Conservation (phyloP, 257 asterid species). For the Solanum pennellii region DNA sequence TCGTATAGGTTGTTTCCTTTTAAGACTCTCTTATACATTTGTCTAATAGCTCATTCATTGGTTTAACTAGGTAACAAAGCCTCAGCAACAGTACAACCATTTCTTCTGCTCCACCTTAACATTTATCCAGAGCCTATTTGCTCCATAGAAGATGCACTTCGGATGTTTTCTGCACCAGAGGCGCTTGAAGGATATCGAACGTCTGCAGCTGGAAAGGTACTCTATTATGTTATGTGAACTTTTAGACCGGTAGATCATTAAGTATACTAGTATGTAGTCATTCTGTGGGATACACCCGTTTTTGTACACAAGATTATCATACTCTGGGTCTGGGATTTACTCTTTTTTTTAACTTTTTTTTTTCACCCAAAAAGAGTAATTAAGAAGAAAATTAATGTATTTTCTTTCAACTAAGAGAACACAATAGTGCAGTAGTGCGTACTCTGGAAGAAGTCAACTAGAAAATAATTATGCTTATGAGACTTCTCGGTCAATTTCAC, state of each 20-base stretch:
- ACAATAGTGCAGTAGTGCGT: not conserved
- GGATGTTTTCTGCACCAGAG: constrained; percentile 67
- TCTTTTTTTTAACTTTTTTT: not conserved
- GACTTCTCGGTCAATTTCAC: not conserved
- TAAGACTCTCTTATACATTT: not conserved
- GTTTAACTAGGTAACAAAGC: constrained; percentile 49
- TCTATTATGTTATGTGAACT: not conserved
- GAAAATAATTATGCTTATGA: not conserved
- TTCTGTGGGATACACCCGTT: not conserved
- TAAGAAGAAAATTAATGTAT: not conserved
- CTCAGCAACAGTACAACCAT: constrained; percentile 78
- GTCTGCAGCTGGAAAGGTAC: constrained; percentile 60
- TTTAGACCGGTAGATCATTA: not conserved
- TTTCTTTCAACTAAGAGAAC: not conserved
- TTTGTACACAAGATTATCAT: not conserved
- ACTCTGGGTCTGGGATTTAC: not conserved
- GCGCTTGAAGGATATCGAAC: constrained; percentile 63
- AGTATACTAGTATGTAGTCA: not conserved
- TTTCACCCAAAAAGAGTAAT: not conserved
- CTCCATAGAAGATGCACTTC: constrained; percentile 70
- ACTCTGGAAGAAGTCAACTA: not conserved
- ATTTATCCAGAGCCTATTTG: constrained; percentile 56
- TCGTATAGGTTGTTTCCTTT: not conserved
- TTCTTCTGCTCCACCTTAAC: constrained; percentile 77
- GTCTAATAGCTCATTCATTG: not conserved